A percentile compares a stretch with the other conserved stretches of the same genome.
These are phyloP conservation scores for Dactylellina haptotyla DNA, from an alignment of 2,329 filamentous ascomycete genomes.

Conservation along the genomic window DNA sequence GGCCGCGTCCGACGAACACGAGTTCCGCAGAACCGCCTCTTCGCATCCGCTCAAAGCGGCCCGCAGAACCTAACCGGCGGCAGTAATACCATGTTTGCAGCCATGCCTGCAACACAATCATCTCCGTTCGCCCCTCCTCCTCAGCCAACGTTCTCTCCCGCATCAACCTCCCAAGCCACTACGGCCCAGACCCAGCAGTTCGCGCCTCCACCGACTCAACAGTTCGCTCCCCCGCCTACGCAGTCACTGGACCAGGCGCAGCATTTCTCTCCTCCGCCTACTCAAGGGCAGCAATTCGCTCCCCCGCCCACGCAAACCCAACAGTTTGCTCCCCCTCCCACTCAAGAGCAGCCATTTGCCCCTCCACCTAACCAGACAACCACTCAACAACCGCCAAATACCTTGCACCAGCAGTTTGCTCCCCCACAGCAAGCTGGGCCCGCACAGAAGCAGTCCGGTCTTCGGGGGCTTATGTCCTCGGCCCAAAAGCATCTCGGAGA, in stretches of 20 bases:
- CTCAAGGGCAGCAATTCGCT: conserved; percentile 24
- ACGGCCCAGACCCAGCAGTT: conserved; percentile 13
- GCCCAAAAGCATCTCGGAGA: conserved; percentile 42
- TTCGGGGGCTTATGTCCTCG: conserved; percentile 36
- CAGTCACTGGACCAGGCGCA: conserved; percentile 13
- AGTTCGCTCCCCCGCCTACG: neutral
- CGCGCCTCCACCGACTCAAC: conserved; percentile 30
- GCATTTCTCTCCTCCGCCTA: conserved; percentile 18
- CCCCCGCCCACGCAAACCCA: conserved; percentile 22
- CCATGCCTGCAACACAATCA: conserved; percentile 28
- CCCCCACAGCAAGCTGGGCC: conserved; percentile 13
- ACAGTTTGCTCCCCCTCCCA: conserved; percentile 7
- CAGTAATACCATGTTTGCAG: conserved; percentile 18
- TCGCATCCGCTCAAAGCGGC: conserved; percentile 17
- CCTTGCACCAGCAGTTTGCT: conserved; percentile 1
- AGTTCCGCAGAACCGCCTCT: conserved; percentile 46
- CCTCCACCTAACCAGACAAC: conserved; percentile 15
- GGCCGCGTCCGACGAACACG: conserved; percentile 29
- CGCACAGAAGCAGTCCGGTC: conserved; percentile 31
- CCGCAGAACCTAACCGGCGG: neutral
- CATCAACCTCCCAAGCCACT: no score
- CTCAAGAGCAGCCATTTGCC: conserved; percentile 9
- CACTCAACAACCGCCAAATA: neutral
- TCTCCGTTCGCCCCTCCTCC: conserved; percentile 18
- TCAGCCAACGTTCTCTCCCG: neutral